Conservation (phyloP, 768 basidiomycete species). For the Lentinula detonsa region DNA sequence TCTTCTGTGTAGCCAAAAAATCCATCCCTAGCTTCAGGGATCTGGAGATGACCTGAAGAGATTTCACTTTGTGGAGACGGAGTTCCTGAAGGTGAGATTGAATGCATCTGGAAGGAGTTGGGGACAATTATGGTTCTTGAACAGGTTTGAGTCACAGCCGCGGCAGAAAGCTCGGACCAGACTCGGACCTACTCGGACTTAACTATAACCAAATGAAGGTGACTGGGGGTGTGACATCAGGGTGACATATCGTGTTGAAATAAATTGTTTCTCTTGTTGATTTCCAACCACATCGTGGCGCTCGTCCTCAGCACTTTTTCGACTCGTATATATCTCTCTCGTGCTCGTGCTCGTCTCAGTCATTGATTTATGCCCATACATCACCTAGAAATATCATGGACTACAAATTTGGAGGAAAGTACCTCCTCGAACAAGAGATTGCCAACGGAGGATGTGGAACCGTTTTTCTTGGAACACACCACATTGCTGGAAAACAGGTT, state of each 20-base stretch:
- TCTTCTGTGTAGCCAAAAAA: constrained; percentile 81
- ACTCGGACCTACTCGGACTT: too few species aligned
- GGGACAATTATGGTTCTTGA: neutral
- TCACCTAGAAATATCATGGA: neutral
- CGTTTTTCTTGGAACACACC: constrained; percentile 75
- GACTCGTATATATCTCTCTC: neutral
- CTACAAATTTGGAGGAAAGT: constrained; percentile 60
- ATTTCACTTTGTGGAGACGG: neutral
- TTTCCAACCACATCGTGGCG: neutral
- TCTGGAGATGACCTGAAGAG: constrained; percentile 20
- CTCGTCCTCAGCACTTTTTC: neutral
- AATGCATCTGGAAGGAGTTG: neutral
- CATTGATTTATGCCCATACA: constrained; percentile 1
- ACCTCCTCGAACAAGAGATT: constrained; percentile 73
- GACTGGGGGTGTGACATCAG: neutral
- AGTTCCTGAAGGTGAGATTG: neutral
- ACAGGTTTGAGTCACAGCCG: too few species aligned
- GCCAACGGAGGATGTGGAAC: constrained; percentile 79
- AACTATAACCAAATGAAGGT: too few species aligned
- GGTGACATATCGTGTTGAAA: neutral
- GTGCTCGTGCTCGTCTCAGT: neutral
- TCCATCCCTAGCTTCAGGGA: constrained; percentile 57
- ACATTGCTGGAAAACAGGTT: constrained; percentile 76
- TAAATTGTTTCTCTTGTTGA: neutral
- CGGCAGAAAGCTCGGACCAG: too few species aligned